phyloP scores from a whole-genome alignment of 768 basidiomycete species.

The Russula sp. region DNA sequence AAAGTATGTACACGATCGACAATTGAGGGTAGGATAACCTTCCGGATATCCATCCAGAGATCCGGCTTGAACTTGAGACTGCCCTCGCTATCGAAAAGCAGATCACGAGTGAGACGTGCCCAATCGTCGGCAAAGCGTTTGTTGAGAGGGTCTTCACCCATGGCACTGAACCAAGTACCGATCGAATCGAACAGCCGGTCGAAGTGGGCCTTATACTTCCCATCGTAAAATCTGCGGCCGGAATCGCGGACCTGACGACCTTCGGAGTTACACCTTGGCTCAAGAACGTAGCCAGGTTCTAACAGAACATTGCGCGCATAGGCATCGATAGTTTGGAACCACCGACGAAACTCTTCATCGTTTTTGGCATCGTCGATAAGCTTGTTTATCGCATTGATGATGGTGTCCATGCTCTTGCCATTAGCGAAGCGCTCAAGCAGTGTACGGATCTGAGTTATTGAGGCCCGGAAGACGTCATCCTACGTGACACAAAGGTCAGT shows the following conservation, averaged over 20 bases:
- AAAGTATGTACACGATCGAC: constrained; percentile 53
- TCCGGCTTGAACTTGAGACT: constrained; percentile 81
- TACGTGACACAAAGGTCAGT: constrained; percentile 24
- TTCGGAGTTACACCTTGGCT: constrained; percentile 61
- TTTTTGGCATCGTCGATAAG: constrained; percentile 67
- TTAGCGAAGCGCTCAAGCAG: constrained; percentile 91
- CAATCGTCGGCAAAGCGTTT: constrained; percentile 75
- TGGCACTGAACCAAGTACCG: constrained; percentile 73
- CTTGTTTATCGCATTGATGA: constrained; percentile 62
- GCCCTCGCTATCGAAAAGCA: constrained; percentile 79
- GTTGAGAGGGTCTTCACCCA: constrained; percentile 83
- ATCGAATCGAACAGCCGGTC: constrained; percentile 68
- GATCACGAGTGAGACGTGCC: constrained; percentile 69
- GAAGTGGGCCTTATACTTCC: constrained; percentile 68
- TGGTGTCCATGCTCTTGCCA: constrained; percentile 51
- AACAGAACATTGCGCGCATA: constrained; percentile 69
- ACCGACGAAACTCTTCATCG: constrained; percentile 66
- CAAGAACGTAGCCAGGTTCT: constrained; percentile 81
- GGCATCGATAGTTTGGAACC: constrained; percentile 57
- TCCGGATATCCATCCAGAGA: constrained; percentile 83
- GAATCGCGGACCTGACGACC: constrained; percentile 56
- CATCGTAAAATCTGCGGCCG: constrained; percentile 73
- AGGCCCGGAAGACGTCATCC: constrained; percentile 50
- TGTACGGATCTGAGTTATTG: constrained; percentile 60
- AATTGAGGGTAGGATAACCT: constrained; percentile 71